Base-by-base conservation (phyloP, 1,139 yeast species). In the Lodderomyces beijingensis region DNA sequence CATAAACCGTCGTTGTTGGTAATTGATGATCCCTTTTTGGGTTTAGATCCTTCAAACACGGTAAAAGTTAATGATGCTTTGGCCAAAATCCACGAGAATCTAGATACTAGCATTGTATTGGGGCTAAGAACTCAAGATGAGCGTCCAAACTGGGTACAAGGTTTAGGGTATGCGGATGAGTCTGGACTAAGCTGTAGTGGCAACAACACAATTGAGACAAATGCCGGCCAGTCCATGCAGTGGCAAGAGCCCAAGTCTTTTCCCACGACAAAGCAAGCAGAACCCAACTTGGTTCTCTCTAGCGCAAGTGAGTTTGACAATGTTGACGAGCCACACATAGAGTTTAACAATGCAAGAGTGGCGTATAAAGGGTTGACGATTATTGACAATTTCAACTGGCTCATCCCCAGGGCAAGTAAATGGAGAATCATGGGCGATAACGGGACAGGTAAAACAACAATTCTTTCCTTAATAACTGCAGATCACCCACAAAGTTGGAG, bases 401-500 rank as follows among this genome's bases (percentile, higher is more conserved):
- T 59, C 13, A 79, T 88, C 6, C 64, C 67, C 3, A 63, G 63
- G 19, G 95, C 95, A 2, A 83, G 87, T 16, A 80, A 75, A 47
- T 88, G 96, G 95, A 89, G 93, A 51, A 69, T 91, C 25, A 65
- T 82, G 35, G 98, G 98, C 5, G 77, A 79, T 41, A 91, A 91
- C 46, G 98, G 98, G 1, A 71, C 94, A 0, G 98, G 98, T 1
- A 91, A 91, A 51, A 84, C 96, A 3, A 91, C 98, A 0, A 58
- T 91, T 13, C 58, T 91, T 12, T 79, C 96, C 2, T 57, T 91
- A 27, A 67, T 91, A 23, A 87, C 96, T 0, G 91, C 95, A 2
- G 98, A 91, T 49, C 98, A 91, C 51, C 98, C 98, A 0, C 96
- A 91, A 55, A 80, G 96, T 1, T 91, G 97, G 97, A 79, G 77